Evolutionary conservation across 441 rosid species (phyloP), one percentile per base, ranked within the genome.

Genomic region (Mallotus repandus): DNA sequence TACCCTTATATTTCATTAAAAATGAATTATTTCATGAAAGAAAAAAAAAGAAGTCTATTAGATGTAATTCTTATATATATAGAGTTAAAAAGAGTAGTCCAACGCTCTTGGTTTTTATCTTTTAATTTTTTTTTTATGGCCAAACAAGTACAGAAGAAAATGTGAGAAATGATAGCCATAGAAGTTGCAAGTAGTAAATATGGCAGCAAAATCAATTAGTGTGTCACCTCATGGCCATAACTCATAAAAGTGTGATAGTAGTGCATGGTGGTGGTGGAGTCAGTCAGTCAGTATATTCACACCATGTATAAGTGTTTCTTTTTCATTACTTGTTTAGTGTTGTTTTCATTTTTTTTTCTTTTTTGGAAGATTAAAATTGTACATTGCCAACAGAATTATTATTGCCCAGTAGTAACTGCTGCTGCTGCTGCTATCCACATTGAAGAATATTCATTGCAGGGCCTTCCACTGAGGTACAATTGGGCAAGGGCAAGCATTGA

Each of bases 371-470:
- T 7, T 54, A 18, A 54, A 54, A 16, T 54, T 16, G 57, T 16
- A 18, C 10, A 25, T 29, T 21, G 46, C 18, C 70, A 67, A 52
- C 70, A 67, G 9, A 52, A 67, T 52, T 50, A 67, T 67, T 29
- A 32, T 52, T 7, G 32, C 9, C 2, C 15, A 67, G 59, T 9
- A 21, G 21, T 12, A 10, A 4, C 59, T 56, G 9, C 25, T 56
- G 29, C 4, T 58, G 32, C 59, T 25, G 10, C 11, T 41, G 46
- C 68, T 10, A 21, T 35, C 25, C 22, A 9, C 60, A 18, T 68
- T 67, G 10, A 67, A 52, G 15, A 38, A 53, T 68, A 54, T 68
- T 68, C 71, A 68, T 68, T 68, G 62, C 71, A 38, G 6, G 57
- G 57, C 16, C 32, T 54, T 68, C 49, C 60, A 52, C 18, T 68